Evolutionary conservation across 768 basidiomycete species (phyloP).

Genomic region (Calocybe gangraenosa): DNA sequence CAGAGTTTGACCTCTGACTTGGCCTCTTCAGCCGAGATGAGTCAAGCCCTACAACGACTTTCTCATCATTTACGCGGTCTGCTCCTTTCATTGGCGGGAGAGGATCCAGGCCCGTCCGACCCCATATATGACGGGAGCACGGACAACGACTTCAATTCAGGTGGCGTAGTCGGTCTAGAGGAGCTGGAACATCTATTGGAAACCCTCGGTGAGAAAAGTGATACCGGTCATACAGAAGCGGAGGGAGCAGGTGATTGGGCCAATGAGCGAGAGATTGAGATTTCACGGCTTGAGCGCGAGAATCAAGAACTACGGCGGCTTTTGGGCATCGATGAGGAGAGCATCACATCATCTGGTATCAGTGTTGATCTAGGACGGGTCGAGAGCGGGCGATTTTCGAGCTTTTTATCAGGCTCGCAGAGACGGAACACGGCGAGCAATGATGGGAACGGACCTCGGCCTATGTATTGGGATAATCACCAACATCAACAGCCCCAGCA

Average conservation of each 20-base stretch:
- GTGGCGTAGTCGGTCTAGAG: slow-evolving; percentile 27
- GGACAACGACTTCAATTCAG: slow-evolving; percentile 34
- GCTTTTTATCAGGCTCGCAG: slow-evolving; percentile 30
- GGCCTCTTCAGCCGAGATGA: slow-evolving; percentile 52
- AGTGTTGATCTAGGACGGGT: slow-evolving; percentile 44
- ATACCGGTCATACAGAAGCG: slow-evolving; percentile 17
- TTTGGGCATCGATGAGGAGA: slow-evolving; percentile 67
- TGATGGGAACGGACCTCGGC: slow-evolving; percentile 10
- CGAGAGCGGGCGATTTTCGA: slow-evolving; percentile 35
- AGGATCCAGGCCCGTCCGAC: slow-evolving; percentile 46
- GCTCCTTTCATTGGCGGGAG: slow-evolving; percentile 65
- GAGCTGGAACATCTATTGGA: slow-evolving; percentile 41
- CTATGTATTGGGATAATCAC: slow-evolving; percentile 7
- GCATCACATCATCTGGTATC: slow-evolving; percentile 49
- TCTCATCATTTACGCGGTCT: slow-evolving; percentile 68
- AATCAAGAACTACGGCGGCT: slow-evolving; percentile 74
- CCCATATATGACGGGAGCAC: slow-evolving; percentile 20
- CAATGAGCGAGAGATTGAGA: slow-evolving; percentile 82
- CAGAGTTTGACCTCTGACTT: slow-evolving; percentile 54
- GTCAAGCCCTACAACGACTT: slow-evolving; percentile 69
- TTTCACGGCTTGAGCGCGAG: slow-evolving; percentile 75
- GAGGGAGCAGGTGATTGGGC: slow-evolving; percentile 71
- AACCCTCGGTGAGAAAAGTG: slow-evolving; percentile 30
- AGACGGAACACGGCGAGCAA: slow-evolving; percentile 21
- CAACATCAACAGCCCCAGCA: slow-evolving; percentile 29